Conservation (phyloP, 495 filamentous ascomycete genomes). For the Hamigera avellanea region DNA sequence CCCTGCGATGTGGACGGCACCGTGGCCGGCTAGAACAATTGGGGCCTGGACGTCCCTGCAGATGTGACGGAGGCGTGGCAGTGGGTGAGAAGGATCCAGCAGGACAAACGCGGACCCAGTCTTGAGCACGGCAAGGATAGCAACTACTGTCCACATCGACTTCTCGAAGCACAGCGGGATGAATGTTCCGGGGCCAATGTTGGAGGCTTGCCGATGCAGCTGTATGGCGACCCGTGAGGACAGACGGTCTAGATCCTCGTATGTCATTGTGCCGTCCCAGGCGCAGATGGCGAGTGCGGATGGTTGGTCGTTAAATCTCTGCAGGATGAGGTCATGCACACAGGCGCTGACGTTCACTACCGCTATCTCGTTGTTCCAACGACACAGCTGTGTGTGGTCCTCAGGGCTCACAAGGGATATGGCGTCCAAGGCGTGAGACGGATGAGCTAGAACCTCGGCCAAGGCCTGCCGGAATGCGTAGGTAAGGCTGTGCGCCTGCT, state of each 20-base stretch:
- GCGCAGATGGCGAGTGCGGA: constrained; percentile 15
- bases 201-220: constrained; percentile 16
- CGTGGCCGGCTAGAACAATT: constrained; percentile 16
- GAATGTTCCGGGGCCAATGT: constrained; percentile 19
- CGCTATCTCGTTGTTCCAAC: constrained; percentile 7
- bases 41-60: constrained; percentile 23
- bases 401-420: constrained; percentile 4
- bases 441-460: constrained; percentile 11
- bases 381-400: constrained; percentile 8
- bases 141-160: constrained; percentile 29
- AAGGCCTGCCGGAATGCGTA: constrained; percentile 18
- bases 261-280: constrained; percentile 41
- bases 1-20: too few relatives aligned
- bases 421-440: not conserved
- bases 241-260: constrained; percentile 28
- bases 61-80: constrained; percentile 33
- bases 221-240: constrained; percentile 13
- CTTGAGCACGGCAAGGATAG: constrained; percentile 32
- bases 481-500: constrained; percentile 10
- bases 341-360: constrained; percentile 12
- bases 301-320: constrained; percentile 12
- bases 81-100: constrained; percentile 37
- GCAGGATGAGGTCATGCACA: constrained; percentile 26
- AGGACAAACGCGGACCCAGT: constrained; percentile 31
- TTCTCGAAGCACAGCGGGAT: constrained; percentile 38